phyloP scores from a whole-genome alignment of 1,284 basidiomycete genomes.

The Apiotrichum veenhuisii region DNA sequence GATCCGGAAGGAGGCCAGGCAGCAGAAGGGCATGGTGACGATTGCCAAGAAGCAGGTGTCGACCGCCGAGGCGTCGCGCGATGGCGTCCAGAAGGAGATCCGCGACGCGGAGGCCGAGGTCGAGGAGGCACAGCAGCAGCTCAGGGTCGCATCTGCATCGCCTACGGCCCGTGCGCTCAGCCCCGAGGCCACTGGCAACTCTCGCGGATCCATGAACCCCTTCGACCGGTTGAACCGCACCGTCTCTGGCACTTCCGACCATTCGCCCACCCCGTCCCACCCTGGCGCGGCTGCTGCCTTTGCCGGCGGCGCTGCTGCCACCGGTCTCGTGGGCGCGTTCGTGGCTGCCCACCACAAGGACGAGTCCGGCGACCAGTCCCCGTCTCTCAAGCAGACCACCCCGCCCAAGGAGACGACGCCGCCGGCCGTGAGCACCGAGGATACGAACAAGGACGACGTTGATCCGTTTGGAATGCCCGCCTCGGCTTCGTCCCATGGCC shows the following conservation, averaged over 20 bases:
- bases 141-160: conserved; percentile 42
- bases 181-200: conserved; percentile 49
- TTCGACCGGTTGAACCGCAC: conserved; percentile 63
- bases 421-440: conserved; percentile 31
- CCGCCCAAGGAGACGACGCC: conserved; percentile 10
- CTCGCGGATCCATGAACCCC: conserved; percentile 80
- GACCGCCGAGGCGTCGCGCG: conserved; percentile 73
- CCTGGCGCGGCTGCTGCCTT: neutral
- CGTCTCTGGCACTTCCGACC: neutral
- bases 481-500: neutral
- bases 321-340: conserved; percentile 13
- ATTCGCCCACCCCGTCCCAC: neutral
- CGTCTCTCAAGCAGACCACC: neutral
- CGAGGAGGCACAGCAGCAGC: conserved; percentile 49
- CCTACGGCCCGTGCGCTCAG: conserved; percentile 51
- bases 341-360: conserved; percentile 9
- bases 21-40: conserved; percentile 90
- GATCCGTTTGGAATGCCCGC: conserved; percentile 61
- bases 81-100: conserved; percentile 67
- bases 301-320: conserved; percentile 22
- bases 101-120: conserved; percentile 54
- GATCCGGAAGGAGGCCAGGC: conserved; percentile 86
- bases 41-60: conserved; percentile 92
- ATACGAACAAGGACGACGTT: conserved; percentile 50
- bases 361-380: no score